These are phyloP conservation scores for Thielaviopsis ethacetica DNA, from an alignment of 2,329 filamentous ascomycete genomes.

Conservation along the genomic window DNA sequence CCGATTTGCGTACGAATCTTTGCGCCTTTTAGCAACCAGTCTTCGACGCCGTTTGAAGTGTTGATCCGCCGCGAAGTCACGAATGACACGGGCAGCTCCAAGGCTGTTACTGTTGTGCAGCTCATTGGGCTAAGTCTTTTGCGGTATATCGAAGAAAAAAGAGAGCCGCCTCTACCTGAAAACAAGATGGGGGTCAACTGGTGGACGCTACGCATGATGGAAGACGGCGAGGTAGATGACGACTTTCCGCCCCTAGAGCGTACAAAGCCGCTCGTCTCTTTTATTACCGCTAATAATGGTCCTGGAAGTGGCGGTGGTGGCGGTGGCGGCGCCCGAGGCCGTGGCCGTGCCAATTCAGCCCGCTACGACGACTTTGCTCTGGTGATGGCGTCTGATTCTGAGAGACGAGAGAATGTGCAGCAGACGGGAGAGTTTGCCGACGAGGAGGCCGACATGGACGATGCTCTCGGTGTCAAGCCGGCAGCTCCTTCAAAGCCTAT, in stretches of 20 bases:
- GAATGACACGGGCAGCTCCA: slow-evolving; percentile 43
- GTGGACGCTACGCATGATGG: slow-evolving; percentile 71
- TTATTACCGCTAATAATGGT: slow-evolving; percentile 65
- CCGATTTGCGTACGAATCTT: slow-evolving; percentile 66
- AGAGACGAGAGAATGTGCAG: slow-evolving; percentile 52
- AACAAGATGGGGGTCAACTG: slow-evolving; percentile 63
- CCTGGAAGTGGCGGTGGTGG: slow-evolving; percentile 19
- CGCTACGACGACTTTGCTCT: slow-evolving; percentile 73
- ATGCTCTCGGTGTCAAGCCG: slow-evolving; percentile 18
- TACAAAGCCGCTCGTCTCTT: slow-evolving; percentile 57
- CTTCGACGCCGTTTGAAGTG: slow-evolving; percentile 52
- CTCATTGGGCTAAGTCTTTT: slow-evolving; percentile 69
- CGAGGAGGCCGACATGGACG: slow-evolving; percentile 27
- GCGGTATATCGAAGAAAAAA: slow-evolving; percentile 61
- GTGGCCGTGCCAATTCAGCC: slow-evolving; percentile 47
- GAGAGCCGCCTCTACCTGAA: slow-evolving; percentile 46
- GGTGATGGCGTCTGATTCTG: slow-evolving; percentile 51
- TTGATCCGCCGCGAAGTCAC: slow-evolving; percentile 54
- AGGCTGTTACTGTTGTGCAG: slow-evolving; percentile 57
- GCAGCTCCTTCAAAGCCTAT: slow-evolving; percentile 20
- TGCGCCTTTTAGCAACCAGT: slow-evolving; percentile 50
- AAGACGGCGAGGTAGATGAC: slow-evolving; percentile 71
- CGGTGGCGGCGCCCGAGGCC: slow-evolving; percentile 27
- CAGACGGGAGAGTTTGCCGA: slow-evolving; percentile 47
- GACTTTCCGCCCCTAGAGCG: slow-evolving; percentile 68